Evolutionary conservation across 495 filamentous ascomycete species (phyloP).

Genomic region (Choiromyces venosus): DNA sequence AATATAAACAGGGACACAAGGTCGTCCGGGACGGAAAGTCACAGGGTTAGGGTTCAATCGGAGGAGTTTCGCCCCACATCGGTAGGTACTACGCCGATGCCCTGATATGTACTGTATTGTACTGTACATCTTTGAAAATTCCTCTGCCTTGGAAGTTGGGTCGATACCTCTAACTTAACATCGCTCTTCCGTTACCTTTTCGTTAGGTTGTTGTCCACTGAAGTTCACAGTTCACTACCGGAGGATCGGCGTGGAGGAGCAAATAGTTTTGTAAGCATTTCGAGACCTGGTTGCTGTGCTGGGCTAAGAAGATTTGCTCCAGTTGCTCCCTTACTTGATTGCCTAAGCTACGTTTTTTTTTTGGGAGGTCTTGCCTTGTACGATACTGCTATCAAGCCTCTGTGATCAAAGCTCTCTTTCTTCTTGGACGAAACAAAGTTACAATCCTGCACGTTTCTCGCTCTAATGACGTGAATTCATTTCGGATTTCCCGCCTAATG

Average conservation of each 20-base stretch:
- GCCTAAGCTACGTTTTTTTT: not conserved
- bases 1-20: not conserved
- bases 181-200: not conserved
- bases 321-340: not conserved
- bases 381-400: not conserved
- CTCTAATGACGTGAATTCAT: too few species aligned
- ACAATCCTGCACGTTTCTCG: not conserved
- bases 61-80: not conserved
- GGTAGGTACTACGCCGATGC: not conserved
- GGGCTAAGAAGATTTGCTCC: not conserved
- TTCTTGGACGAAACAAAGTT: not conserved
- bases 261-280: not conserved
- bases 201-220: not conserved
- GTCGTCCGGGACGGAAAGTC: not conserved
- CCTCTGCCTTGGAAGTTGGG: not conserved
- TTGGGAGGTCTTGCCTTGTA: not conserved
- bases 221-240: too few species aligned
- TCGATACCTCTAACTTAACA: not conserved
- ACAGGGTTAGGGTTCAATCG: not conserved
- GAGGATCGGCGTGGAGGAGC: not conserved
- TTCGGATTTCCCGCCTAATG: not conserved
- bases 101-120: too few species aligned
- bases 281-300: not conserved
- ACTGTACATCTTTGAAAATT: not conserved
- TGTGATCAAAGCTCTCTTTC: not conserved